These are phyloP conservation scores for Populus nigra DNA, from an alignment of 345 rosid genomes.

Conservation along the genomic window DNA sequence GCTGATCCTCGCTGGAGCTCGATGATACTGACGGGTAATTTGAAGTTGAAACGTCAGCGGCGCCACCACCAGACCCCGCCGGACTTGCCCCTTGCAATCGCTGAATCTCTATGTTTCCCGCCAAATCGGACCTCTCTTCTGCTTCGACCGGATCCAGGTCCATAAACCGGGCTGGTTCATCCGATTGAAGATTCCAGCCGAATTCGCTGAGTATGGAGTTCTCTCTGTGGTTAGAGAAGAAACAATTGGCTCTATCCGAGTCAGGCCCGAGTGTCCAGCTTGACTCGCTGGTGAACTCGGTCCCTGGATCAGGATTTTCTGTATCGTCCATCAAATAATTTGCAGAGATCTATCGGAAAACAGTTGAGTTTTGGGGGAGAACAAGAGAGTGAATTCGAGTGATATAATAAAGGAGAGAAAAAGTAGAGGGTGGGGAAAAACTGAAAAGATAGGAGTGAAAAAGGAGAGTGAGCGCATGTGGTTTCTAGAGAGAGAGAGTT, in stretches of 20 bases:
- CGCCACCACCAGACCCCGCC: conserved; percentile 9
- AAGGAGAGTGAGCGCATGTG: neutral
- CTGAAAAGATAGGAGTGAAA: neutral
- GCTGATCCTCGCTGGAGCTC: conserved; percentile 80
- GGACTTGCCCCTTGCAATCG: conserved; percentile 15
- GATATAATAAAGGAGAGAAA: neutral
- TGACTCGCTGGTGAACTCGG: conserved; percentile 25
- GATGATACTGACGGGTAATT: conserved; percentile 60
- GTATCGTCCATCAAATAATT: conserved; percentile 18
- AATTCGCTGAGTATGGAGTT: conserved; percentile 56
- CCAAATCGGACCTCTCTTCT: conserved; percentile 26
- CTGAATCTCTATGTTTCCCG: conserved; percentile 8
- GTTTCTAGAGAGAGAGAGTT: conserved; percentile 23
- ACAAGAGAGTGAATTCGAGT: neutral
- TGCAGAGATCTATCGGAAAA: neutral
- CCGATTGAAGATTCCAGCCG: conserved; percentile 54
- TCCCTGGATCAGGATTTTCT: conserved; percentile 43
- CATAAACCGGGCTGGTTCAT: conserved; percentile 10
- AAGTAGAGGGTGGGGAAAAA: neutral
- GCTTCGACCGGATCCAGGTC: conserved; percentile 16
- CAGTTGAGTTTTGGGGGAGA: neutral
- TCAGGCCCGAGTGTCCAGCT: conserved; percentile 42
- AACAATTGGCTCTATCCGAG: conserved; percentile 43
- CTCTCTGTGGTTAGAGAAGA: conserved; percentile 47
- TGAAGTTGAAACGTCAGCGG: conserved; percentile 50